These are phyloP conservation scores for Phaseolus coccineus DNA, from an alignment of 331 rosid species.

Conservation along the genomic window DNA sequence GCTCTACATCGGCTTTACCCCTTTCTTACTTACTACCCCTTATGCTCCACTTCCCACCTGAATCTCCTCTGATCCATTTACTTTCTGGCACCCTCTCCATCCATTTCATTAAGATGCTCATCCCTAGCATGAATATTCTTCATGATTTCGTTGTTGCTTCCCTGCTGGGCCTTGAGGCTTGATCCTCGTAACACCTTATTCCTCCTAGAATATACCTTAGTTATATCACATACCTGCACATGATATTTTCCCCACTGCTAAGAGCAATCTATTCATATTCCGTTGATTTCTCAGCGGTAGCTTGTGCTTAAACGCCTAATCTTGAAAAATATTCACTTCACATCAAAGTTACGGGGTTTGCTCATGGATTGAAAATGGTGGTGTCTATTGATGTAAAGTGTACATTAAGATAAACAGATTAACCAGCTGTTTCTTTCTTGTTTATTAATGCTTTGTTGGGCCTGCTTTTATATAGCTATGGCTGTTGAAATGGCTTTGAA, in stretches of 20 bases:
- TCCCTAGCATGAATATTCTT: neutral
- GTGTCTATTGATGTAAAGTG: constrained; percentile 23
- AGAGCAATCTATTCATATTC: neutral
- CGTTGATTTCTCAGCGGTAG: neutral
- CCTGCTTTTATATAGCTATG: neutral
- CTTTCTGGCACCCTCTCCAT: constrained; percentile 1
- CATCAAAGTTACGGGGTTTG: neutral
- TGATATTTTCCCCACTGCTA: neutral
- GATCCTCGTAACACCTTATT: neutral
- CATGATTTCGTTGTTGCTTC: neutral
- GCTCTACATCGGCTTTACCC: neutral
- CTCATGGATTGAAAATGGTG: constrained; percentile 17
- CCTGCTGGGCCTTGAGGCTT: neutral
- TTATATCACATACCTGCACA: neutral
- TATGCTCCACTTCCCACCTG: neutral
- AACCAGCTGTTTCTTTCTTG: constrained; percentile 34
- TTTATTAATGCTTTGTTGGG: constrained; percentile 23
- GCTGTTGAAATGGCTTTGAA: constrained; percentile 35
- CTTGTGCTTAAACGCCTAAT: constrained; percentile 9
- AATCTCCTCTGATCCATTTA: neutral
- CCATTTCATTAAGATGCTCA: neutral
- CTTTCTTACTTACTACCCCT: neutral
- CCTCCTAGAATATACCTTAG: neutral
- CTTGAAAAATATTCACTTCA: neutral
- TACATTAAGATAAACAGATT: neutral